Percentiles rank a stretch among this genome's conserved stretches.
Conservation (phyloP, 2,329 filamentous ascomycete genomes). For the Colletotrichum lini region DNA sequence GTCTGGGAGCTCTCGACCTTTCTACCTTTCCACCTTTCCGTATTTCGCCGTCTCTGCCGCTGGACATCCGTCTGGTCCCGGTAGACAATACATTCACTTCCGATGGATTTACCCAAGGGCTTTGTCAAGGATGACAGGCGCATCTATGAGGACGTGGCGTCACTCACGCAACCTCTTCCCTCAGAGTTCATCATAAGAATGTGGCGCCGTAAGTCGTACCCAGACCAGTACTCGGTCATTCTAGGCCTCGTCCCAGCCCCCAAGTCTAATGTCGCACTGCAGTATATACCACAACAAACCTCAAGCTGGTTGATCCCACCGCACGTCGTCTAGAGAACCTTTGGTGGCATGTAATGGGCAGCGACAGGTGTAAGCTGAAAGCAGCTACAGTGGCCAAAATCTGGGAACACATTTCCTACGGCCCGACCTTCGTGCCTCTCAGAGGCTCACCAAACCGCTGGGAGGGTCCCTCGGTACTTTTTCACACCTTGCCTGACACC, state of each 20-base stretch:
- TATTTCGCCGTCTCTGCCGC: constrained; percentile 34
- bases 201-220: constrained; percentile 41
- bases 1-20: constrained; percentile 17
- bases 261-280: constrained; percentile 21
- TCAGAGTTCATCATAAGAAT: constrained; percentile 41
- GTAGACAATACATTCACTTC: constrained; percentile 34
- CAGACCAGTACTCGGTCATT: constrained; percentile 4
- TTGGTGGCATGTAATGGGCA: constrained; percentile 78
- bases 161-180: constrained; percentile 38
- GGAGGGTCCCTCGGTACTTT: constrained; percentile 63
- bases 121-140: constrained; percentile 43
- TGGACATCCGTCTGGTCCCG: constrained; percentile 32
- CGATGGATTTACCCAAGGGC: constrained; percentile 44
- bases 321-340: constrained; percentile 75
- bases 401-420: constrained; percentile 71
- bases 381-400: constrained; percentile 68
- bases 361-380: constrained; percentile 66
- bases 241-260: not conserved
- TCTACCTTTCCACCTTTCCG: constrained; percentile 8
- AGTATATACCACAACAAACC: constrained; percentile 75
- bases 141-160: constrained; percentile 41
- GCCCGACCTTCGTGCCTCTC: constrained; percentile 70
- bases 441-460: constrained; percentile 67
- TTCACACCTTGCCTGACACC: constrained; percentile 22
- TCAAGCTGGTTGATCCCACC: constrained; percentile 72